Base-by-base conservation (phyloP, 495 filamentous ascomycete genomes). In the Rhypophila decipiens region DNA sequence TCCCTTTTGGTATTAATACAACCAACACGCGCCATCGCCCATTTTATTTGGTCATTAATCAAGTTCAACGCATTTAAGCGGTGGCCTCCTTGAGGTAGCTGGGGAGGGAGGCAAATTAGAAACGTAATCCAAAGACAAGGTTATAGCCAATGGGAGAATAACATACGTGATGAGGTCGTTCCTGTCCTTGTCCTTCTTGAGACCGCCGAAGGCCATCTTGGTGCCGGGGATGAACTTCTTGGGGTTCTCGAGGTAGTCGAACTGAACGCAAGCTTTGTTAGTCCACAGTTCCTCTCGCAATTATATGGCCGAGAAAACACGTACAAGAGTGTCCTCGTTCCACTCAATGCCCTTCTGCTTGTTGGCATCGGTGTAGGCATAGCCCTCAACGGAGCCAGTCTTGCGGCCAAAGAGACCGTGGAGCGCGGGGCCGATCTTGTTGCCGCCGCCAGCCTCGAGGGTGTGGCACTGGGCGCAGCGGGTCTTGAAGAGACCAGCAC, bases 151-250 rank as follows among this genome's bases (percentile, higher is more conserved):
- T 11, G 22, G 52, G 39, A 55, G 55, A 17, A 39, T n/a, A 59
- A 78, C 88, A 59, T 85, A 95, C 88, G 90, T 91, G 80, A 97
- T 95, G 58, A 99, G 79, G 75, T 99, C 94, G 73, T 97, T 97
- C 70, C 93, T 80, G 77, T 99, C 93, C 86, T 96, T 96, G 57
- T 78, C 82, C 86, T 99, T 99, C 91, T 99, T 99, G 58, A 99
- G 78, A 66, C 93, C 93, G 76, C 93, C 93, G 70, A 99, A 99
- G 63, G 93, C 93, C 93, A 99, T 99, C 88, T 99, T 99, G 71
- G 93, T 99, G 58, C 93, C 93, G 60, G 93, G 94, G 53, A 99
- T 97, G 83, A 68, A 76, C 69, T 76, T 76, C 69, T 76, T 76
- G 64, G 72, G 72, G 71, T 76, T 74, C 68, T 76, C 72, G 41